Evolutionary conservation across 176 grass and related monocot genomes (phyloP), one percentile per base, ranked within the genome.

Genomic region (Otatea glauca): DNA sequence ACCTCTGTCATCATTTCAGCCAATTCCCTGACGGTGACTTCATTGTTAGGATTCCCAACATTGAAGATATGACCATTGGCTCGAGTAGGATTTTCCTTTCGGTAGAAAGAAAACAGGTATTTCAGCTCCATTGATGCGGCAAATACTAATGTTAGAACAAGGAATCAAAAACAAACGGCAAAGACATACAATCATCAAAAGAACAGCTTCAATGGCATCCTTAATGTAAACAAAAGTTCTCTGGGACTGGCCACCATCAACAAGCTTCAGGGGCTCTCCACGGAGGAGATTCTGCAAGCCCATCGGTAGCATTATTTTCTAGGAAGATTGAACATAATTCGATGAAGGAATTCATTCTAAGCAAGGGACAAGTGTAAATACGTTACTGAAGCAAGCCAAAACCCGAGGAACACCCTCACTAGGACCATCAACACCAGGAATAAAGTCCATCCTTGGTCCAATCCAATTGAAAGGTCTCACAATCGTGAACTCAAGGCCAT

Each of bases 401-500:
- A 98, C 93, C 84, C 93, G 81, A 50, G 96, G 96, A 66, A 99
- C 93, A 88, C 96, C 93, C 89, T 99, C 93, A 16, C 96, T 96
- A 83, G 91, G 96, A 44, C 96, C 96, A 78, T 98, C 96, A 65
- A 98, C 91, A 69, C 96, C 96, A 86, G 96, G 96, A 84, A 98
- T 98, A 70, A 98, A 98, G 72, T 98, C 96, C 96, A 98, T 98
- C 70, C 96, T 94, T 61, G 96, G 96, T 37, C 96, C 96, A 87
- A 98, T 98, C 96, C 96, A 98, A 74, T 98, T 98, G 78, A 98
- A 98, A 79, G 96, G 96, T 64, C 96, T 89, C 72, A 99, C 96
- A 44, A 99, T 96, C 70, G 96, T 96, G 84, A 99, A 99, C 12
- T 96, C 88, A 18, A 99, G 93, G 37, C 76, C 88, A 73, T 96